phyloP scores from a whole-genome alignment of 2,329 filamentous ascomycete species.

The Penicillium sp. region DNA sequence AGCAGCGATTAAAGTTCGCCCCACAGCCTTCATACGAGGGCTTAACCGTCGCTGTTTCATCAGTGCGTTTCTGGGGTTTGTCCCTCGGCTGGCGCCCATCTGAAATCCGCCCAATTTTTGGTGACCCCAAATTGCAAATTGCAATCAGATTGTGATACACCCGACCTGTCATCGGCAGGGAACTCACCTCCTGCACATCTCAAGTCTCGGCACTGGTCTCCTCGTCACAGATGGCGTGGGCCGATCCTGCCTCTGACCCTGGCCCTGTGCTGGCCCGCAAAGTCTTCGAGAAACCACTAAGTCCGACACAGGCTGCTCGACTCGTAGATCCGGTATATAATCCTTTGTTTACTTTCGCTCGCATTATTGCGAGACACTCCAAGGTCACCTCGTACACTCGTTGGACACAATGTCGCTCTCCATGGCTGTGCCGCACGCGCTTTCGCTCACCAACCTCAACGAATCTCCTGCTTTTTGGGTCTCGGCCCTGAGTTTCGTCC shows the following conservation, averaged over 20 bases:
- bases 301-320: neutral
- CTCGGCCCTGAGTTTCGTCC: conserved; percentile 16
- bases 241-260: neutral
- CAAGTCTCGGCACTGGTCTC: neutral
- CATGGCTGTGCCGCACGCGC: conserved; percentile 18
- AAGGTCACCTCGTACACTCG: neutral
- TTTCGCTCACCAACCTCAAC: conserved; percentile 6
- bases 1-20: neutral
- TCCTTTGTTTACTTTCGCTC: neutral
- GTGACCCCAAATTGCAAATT: neutral
- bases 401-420: conserved; percentile 14
- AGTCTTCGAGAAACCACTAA: neutral
- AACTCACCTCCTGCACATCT: neutral
- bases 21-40: neutral
- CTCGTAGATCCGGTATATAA: neutral
- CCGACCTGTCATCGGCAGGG: neutral
- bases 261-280: neutral
- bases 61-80: neutral
- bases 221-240: neutral
- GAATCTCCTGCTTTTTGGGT: conserved; percentile 13
- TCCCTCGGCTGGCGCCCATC: conserved; percentile 6
- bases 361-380: neutral
- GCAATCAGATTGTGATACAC: neutral
- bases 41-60: neutral
- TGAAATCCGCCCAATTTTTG: conserved; percentile 12